Percentiles rank a stretch among this genome's conserved stretches.
Evolutionary conservation across 139 green algal species (phyloP).

Genomic region (Micractinium sp.): DNA sequence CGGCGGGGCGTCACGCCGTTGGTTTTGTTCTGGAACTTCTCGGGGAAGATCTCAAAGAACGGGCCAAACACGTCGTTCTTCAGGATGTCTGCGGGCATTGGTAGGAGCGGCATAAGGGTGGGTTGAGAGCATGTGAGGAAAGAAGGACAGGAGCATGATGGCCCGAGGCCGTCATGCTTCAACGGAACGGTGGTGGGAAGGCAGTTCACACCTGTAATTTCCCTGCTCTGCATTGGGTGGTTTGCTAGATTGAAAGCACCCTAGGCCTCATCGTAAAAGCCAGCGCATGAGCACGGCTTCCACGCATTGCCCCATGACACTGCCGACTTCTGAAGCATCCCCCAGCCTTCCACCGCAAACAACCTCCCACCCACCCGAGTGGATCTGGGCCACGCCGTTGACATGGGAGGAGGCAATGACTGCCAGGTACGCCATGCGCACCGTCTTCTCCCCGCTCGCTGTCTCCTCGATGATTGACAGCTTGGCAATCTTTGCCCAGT

Average conservation of each 20-base stretch:
- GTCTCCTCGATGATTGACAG: conserved; percentile 98
- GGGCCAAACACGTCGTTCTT: conserved; percentile 55
- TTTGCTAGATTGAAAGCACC: neutral
- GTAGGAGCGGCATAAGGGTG: too few species aligned
- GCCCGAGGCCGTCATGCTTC: too few species aligned
- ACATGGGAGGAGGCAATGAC: conserved; percentile 85
- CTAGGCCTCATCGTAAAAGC: neutral
- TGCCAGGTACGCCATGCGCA: conserved; percentile 97
- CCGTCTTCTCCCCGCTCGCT: conserved; percentile 73
- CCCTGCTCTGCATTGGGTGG: too few species aligned
- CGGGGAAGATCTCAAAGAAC: conserved; percentile 71
- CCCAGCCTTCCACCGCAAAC: neutral
- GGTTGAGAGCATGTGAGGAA: neutral
- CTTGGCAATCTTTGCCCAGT: conserved; percentile 84
- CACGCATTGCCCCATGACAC: neutral
- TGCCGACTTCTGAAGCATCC: neutral
- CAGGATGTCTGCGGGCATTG: conserved; percentile 38
- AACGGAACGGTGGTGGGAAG: neutral
- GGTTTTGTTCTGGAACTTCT: conserved; percentile 99
- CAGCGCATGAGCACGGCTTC: neutral
- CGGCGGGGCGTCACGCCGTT: conserved; percentile 91
- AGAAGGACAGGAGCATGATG: neutral
- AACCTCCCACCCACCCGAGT: conserved; percentile 62
- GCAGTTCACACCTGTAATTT: too few species aligned
- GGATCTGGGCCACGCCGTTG: conserved; percentile 98